These are phyloP conservation scores for Thermomucor indicae-seudaticae DNA, from an alignment of 371 early-diverging fungal genomes.

Conservation along the genomic window DNA sequence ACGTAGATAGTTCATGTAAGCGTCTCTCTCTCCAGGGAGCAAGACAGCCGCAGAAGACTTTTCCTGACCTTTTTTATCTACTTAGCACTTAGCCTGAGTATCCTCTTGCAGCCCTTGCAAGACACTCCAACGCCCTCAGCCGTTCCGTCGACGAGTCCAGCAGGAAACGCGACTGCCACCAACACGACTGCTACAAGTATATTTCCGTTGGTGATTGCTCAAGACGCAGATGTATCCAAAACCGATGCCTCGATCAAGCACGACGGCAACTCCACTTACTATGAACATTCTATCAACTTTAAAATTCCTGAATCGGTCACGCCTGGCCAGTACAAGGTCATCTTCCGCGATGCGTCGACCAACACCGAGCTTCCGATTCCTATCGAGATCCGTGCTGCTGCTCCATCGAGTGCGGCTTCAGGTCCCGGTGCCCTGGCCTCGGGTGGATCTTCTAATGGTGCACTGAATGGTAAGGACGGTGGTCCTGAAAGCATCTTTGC, in stretches of 20 bases:
- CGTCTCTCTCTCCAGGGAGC: too few relatives aligned
- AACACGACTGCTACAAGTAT: background rate
- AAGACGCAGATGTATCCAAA: conserved; percentile 31
- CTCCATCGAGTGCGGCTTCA: too few relatives aligned
- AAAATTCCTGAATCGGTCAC: conserved; percentile 30
- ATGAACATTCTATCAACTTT: conserved; percentile 41
- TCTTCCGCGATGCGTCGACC: conserved; percentile 31
- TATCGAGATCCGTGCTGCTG: conserved; percentile 34
- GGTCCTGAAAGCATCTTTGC: conserved; percentile 3
- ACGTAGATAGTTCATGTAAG: conserved; percentile 44
- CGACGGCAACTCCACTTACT: conserved; percentile 28
- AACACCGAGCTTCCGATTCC: conserved; percentile 29
- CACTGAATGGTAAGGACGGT: background rate
- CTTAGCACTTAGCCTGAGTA: background rate
- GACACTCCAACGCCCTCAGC: conserved; percentile 17
- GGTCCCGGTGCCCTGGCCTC: too few relatives aligned
- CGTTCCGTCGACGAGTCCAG: background rate
- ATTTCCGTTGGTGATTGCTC: conserved; percentile 11
- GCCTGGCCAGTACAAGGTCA: conserved; percentile 39
- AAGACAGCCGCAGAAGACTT: background rate
- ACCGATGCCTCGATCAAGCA: conserved; percentile 20
- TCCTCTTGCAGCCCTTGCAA: conserved; percentile 21
- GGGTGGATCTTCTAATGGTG: background rate
- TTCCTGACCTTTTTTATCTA: background rate
- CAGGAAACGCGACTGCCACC: background rate